Conservation (phyloP, 2,329 filamentous ascomycete genomes). For the Hansfordia pulvinata region DNA sequence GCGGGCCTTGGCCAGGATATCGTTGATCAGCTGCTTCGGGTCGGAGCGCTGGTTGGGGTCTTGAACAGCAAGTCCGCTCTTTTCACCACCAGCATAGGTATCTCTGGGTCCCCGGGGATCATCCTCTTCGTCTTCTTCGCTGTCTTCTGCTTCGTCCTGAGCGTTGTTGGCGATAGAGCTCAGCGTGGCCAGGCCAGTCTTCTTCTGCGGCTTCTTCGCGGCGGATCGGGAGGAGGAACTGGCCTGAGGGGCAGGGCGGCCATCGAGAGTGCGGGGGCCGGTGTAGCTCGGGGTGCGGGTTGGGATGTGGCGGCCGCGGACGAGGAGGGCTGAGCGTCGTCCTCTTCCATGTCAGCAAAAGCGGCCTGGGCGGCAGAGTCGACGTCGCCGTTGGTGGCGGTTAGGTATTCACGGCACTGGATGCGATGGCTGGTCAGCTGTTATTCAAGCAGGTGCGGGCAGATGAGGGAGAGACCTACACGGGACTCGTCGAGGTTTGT, state of each 20-base stretch:
- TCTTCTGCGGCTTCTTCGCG: slow-evolving; percentile 32
- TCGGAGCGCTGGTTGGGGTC: slow-evolving; percentile 39
- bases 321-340: slow-evolving; percentile 23
- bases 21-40: slow-evolving; percentile 42
- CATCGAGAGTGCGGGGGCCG: slow-evolving; percentile 49
- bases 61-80: slow-evolving; percentile 59
- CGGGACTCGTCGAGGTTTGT: too few species aligned
- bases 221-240: slow-evolving; percentile 18
- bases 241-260: slow-evolving; percentile 38
- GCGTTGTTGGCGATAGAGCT: slow-evolving; percentile 38
- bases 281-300: slow-evolving; percentile 29
- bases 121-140: slow-evolving; percentile 40
- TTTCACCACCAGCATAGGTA: slow-evolving; percentile 74
- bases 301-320: slow-evolving; percentile 14
- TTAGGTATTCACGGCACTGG: slow-evolving; percentile 56
- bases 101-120: slow-evolving; percentile 49
- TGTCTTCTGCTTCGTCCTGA: slow-evolving; percentile 42
- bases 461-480: slow-evolving; percentile 3
- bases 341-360: slow-evolving; percentile 43
- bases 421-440: slow-evolving; percentile 3
- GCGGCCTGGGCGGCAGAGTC: slow-evolving; percentile 47
- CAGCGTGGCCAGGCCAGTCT: slow-evolving; percentile 46
- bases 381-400: slow-evolving; percentile 52
- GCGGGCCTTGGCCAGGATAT: slow-evolving; percentile 51
- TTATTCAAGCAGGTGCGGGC: background rate